These are phyloP conservation scores for Tricholoma sp. DNA, from an alignment of 768 basidiomycete species.

Conservation along the genomic window DNA sequence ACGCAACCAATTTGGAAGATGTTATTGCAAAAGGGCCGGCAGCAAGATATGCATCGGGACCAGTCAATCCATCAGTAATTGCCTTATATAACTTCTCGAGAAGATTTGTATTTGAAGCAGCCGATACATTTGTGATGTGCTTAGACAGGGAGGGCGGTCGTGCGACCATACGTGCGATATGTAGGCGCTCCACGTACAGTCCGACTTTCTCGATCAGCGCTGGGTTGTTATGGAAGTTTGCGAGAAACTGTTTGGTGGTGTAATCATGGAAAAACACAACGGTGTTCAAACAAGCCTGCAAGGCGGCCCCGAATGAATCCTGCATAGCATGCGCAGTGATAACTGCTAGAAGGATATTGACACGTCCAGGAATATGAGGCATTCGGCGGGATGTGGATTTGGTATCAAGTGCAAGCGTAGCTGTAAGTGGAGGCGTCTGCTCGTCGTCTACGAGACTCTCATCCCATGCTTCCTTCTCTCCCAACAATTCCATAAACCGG, in stretches of 20 bases:
- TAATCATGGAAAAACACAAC: constrained; percentile 30
- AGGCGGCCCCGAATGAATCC: constrained; percentile 52
- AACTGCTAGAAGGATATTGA: constrained; percentile 43
- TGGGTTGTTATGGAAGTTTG: constrained; percentile 28
- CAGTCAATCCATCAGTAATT: constrained; percentile 46
- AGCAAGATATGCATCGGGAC: constrained; percentile 50
- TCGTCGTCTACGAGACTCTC: constrained; percentile 11
- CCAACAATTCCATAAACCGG: constrained; percentile 26
- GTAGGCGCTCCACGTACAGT: constrained; percentile 43
- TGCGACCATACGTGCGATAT: constrained; percentile 45
- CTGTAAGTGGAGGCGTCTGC: background rate
- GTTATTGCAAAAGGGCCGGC: constrained; percentile 33
- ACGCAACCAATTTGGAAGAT: constrained; percentile 35
- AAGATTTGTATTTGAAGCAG: constrained; percentile 20
- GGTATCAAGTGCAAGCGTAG: constrained; percentile 14
- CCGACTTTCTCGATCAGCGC: constrained; percentile 36
- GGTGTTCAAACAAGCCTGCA: constrained; percentile 37
- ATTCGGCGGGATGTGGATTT: constrained; percentile 12
- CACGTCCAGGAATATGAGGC: constrained; percentile 25
- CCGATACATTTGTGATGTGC: constrained; percentile 44
- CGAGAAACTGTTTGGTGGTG: constrained; percentile 35
- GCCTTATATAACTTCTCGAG: constrained; percentile 47
- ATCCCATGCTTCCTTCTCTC: constrained; percentile 17
- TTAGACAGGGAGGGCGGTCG: constrained; percentile 44
- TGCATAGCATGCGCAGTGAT: constrained; percentile 58